Evolutionary conservation across 257 asterid genomes (phyloP).

Genomic region (Jacaranda mimosifolia): DNA sequence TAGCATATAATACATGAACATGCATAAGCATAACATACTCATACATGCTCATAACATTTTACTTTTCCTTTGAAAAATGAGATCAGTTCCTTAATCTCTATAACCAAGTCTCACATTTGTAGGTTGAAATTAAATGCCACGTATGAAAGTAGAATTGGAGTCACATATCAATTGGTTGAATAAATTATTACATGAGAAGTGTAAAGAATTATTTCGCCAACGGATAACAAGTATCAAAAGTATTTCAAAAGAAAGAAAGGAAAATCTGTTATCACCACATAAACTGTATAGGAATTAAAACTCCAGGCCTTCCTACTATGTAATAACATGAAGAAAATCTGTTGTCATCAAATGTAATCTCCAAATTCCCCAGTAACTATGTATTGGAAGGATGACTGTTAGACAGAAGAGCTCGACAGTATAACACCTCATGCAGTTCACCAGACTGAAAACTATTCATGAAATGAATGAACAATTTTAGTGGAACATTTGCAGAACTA

Average conservation of each 20-base stretch:
- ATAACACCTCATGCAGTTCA: not conserved
- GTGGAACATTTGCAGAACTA: constrained; percentile 3
- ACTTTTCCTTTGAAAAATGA: not conserved
- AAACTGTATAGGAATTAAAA: not conserved
- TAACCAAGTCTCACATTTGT: not conserved
- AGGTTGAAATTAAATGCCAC: not conserved
- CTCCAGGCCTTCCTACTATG: not conserved
- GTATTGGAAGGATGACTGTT: not conserved
- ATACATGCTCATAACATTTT: not conserved
- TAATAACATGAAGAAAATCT: not conserved
- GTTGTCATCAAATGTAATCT: not conserved
- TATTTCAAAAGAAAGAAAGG: not conserved
- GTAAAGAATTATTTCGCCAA: not conserved
- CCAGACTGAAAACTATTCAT: not conserved
- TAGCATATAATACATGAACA: not conserved
- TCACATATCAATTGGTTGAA: not conserved
- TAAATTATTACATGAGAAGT: not conserved
- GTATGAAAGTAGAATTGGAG: not conserved
- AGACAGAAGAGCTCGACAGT: not conserved
- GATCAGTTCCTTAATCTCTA: not conserved
- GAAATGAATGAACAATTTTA: not conserved
- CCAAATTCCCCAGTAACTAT: not conserved
- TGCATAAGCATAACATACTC: not conserved
- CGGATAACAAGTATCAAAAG: not conserved
- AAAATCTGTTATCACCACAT: not conserved